Evolutionary conservation across 805 yeast genomes (phyloP), one percentile per base, ranked within the genome.

Genomic region (Spathaspora passalidarum): DNA sequence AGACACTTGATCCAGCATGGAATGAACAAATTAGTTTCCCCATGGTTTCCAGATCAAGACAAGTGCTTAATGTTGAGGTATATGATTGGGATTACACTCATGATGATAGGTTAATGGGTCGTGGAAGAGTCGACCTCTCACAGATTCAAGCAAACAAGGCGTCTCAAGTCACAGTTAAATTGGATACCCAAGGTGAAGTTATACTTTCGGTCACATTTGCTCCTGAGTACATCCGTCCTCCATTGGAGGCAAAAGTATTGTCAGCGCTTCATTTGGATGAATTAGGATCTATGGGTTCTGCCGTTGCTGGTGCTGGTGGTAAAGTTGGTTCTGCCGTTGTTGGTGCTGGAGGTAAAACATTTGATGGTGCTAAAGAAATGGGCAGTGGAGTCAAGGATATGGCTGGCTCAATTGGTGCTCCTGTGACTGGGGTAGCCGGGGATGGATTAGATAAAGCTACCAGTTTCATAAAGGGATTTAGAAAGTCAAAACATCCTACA

Each of bases 11-110:
- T 46, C 96, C 96, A 14, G 75, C 73, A 9, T 90, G 94, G 91
- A 83, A 88, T 60, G 94, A 88, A 55, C 62, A 68, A 6, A 69
- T 79, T 19, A 73, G 72, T 3, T 63, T 88, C 53, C 82, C 86
- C 3, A 62, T 86, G 47, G 73, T 78, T 32, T 84, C 94, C 0
- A 79, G 88, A 62, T 67, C 81, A 2, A 76, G 86, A 58, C 68
- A 78, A 20, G 55, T 66, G 14, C 60, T 85, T 22, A 50, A 62
- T 26, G 53, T 83, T 19, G 76, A 75, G 38, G 80, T 83, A 14
- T 78, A 66, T 56, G 94, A 87, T 62, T 87, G 92, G 92, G 94
- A 87, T 64, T 73, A 84, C 59, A 78, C 90, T 19, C 91, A 88
- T 51, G 78, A 75, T 43, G 80, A 83, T 62, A 86, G 81, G 51